A percentile compares a stretch with the other conserved stretches of the same genome.
Conservation (phyloP, 495 filamentous ascomycete species). For the Neurospora intermedia region DNA sequence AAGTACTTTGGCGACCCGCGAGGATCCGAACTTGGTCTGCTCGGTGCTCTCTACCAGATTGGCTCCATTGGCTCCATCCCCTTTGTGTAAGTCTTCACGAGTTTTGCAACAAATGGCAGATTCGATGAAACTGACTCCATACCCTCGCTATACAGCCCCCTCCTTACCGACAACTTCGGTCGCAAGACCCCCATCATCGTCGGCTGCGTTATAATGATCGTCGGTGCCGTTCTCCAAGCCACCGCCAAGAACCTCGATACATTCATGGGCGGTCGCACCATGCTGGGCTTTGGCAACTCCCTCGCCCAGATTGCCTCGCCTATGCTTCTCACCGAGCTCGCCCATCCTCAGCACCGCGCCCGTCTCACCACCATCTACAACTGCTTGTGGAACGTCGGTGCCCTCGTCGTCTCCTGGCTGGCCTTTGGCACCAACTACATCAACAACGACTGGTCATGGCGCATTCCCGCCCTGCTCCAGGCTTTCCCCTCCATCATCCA, state of each 20-base stretch:
- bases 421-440: conserved; percentile 40
- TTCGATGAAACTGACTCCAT: conserved; percentile 12
- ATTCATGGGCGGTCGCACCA: conserved; percentile 34
- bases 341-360: conserved; percentile 56
- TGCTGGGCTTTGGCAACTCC: conserved; percentile 50
- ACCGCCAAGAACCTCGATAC: conserved; percentile 34
- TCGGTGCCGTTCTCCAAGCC: conserved; percentile 48
- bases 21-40: conserved; percentile 46
- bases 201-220: conserved; percentile 53
- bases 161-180: conserved; percentile 50
- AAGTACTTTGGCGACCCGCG: conserved; percentile 40
- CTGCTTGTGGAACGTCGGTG: conserved; percentile 50
- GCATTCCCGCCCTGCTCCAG: conserved; percentile 45
- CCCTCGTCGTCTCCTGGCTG: conserved; percentile 43
- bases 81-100: conserved; percentile 39
- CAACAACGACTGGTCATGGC: conserved; percentile 43
- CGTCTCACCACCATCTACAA: conserved; percentile 58
- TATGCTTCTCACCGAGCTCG: conserved; percentile 53
- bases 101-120: not conserved
- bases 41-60: conserved; percentile 59
- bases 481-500: conserved; percentile 42
- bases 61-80: conserved; percentile 55
- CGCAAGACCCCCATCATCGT: conserved; percentile 50
- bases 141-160: conserved; percentile 31
- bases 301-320: conserved; percentile 52